Conservation (phyloP, 2,329 filamentous ascomycete genomes). For the Aspergillus fumigatus region DNA sequence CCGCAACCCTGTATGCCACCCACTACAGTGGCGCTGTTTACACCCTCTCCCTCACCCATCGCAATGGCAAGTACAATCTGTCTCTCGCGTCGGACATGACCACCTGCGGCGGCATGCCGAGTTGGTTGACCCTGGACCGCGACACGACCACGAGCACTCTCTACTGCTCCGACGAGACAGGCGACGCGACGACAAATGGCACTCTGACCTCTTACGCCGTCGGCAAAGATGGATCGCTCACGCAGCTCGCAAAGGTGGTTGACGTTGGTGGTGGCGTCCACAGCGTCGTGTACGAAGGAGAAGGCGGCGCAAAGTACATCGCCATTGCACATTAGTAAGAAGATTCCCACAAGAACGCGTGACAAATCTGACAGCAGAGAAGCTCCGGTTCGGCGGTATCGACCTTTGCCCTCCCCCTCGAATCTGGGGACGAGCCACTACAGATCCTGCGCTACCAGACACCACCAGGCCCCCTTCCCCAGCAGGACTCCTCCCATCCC, state of each 20-base stretch:
- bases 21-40: constrained; percentile 37
- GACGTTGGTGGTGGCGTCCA: constrained; percentile 30
- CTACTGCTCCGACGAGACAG: constrained; percentile 31
- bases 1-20: constrained; percentile 31
- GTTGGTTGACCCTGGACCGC: constrained; percentile 33
- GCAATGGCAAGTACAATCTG: constrained; percentile 21
- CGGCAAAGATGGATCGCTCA: constrained; percentile 16
- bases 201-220: constrained; percentile 24
- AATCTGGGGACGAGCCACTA: constrained; percentile 11
- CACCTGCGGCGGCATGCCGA: constrained; percentile 33
- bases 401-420: constrained; percentile 28
- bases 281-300: constrained; percentile 29
- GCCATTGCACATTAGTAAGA: constrained; percentile 39
- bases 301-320: constrained; percentile 22
- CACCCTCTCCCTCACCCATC: constrained; percentile 24
- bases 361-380: constrained; percentile 2
- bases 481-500: constrained; percentile 58
- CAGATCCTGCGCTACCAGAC: constrained; percentile 43
- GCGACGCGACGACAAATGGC: constrained; percentile 23
- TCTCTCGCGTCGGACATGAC: constrained; percentile 19
- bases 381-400: constrained; percentile 31
- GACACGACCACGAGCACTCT: not conserved
- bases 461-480: constrained; percentile 34
- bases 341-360: not conserved
- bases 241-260: constrained; percentile 15